Evolutionary conservation across 441 rosid genomes (phyloP), one percentile per base, ranked within the genome.

Genomic region (Erodium moschatum): DNA sequence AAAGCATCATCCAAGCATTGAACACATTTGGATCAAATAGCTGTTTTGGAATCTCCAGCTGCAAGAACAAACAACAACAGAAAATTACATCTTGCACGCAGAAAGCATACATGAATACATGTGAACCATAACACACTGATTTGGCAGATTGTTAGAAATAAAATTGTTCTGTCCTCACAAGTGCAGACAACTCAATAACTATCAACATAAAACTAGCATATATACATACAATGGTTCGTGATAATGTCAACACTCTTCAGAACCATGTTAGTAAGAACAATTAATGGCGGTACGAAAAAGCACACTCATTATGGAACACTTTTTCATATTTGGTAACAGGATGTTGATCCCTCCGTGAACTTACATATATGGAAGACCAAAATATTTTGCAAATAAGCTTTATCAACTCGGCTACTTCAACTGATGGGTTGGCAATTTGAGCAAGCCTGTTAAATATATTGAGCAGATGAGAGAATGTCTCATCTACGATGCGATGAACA

Each of bases 1-100:
- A 91, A 73, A 95, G 91, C 70, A 78, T 67, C 99, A 95, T 95
- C 99, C 99, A 95, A 64, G 88, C 94, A 81, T 87, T 87, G 75
- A 95, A 91, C 20, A 90, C 82, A 79, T 81, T 87, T 70, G 87
- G 96, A 78, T 83, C 91, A 73, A 87, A 83, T 54, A 95, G 82
- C 80, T 86, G 97, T 81, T 84, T 90, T 20, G 99, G 99, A 74
- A 95, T 88, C 89, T 95, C 97, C 86, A 95, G 80, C 99, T 91
- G 88, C 50, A 76, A 64, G 67, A 65, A 74, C 58, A 72, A 73
- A 69, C 66, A 64, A 69, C 66, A 64, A 61, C 63, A 56, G 27
- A 56, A 56, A 16, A 19, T 19, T 19, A 56, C 3, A 1, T 8
- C 3, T 42, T 9, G 13, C 13, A 42, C 1, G 13, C 13, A 42